A percentile compares a stretch with the other conserved stretches of the same genome.
Conservation (phyloP, 495 filamentous ascomycete genomes). For the Amniculicola lignicola region DNA sequence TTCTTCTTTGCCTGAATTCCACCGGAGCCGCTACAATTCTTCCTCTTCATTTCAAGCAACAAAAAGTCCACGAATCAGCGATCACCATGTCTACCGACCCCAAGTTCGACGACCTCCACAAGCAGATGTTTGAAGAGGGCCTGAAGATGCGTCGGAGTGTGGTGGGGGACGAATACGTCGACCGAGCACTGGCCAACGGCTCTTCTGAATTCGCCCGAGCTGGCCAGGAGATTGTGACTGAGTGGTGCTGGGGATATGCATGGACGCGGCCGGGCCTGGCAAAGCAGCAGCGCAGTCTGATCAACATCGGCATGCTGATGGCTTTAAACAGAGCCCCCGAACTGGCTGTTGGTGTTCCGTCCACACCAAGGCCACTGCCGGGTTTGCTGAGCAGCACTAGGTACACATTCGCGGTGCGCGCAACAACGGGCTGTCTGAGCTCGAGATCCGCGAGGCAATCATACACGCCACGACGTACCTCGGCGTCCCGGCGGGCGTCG, state of each 20-base stretch:
- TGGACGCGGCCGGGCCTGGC: conserved; percentile 57
- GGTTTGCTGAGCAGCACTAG: no score
- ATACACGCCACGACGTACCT: conserved; percentile 56
- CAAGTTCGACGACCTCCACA: conserved; percentile 42
- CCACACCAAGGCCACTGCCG: no score
- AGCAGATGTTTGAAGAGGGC: conserved; percentile 55
- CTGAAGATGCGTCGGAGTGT: conserved; percentile 54
- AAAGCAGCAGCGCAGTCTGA: conserved; percentile 52
- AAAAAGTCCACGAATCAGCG: conserved; percentile 18
- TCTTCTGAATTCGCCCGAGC: conserved; percentile 50
- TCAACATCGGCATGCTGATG: conserved; percentile 57
- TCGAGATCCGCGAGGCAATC: conserved; percentile 56
- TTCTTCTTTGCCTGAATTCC: conserved; percentile 10
- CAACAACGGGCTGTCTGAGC: conserved; percentile 53
- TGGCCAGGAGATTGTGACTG: conserved; percentile 54
- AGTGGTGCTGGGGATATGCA: conserved; percentile 54
- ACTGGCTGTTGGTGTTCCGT: no score
- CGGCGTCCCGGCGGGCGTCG: conserved; percentile 56
- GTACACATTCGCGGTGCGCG: conserved; percentile 54
- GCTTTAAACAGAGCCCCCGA: conserved; percentile 53
- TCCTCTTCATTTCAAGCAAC: conserved; percentile 4
- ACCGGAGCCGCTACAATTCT: not conserved
- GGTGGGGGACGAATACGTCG: conserved; percentile 53
- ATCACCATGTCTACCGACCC: conserved; percentile 29
- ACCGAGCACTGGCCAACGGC: conserved; percentile 46